Percentiles rank a stretch among this genome's conserved stretches.
These are phyloP conservation scores for Arabidopsis arenosa DNA, from an alignment of 345 rosid genomes.

Conservation along the genomic window DNA sequence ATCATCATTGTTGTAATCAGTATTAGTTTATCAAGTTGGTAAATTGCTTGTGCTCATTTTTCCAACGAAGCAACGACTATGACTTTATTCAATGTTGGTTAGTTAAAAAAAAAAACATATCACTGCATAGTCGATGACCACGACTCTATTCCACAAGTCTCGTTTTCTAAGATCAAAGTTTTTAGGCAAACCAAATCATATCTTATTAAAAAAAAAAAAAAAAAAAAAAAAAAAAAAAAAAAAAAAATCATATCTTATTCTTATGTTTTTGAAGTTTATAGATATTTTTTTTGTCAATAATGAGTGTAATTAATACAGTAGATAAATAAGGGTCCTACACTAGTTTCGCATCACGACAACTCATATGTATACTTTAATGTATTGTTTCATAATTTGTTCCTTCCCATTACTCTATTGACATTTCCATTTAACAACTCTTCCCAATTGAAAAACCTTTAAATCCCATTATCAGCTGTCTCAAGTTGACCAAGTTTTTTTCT, in stretches of 20 bases:
- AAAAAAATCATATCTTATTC: constrained; percentile 24
- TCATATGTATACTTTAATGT: constrained; percentile 36
- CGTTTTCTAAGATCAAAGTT: neutral
- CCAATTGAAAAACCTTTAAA: constrained; percentile 3
- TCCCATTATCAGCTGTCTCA: constrained; percentile 36
- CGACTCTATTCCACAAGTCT: constrained; percentile 23
- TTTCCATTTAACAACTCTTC: constrained; percentile 3
- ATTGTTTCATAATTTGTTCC: constrained; percentile 29
- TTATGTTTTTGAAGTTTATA: constrained; percentile 14
- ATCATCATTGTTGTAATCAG: neutral
- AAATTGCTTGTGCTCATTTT: constrained; percentile 17
- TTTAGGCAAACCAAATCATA: constrained; percentile 14
- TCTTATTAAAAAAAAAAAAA: too few relatives aligned
- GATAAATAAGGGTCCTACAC: constrained; percentile 25
- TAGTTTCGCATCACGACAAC: constrained; percentile 38
- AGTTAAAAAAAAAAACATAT: neutral
- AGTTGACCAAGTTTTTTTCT: constrained; percentile 40
- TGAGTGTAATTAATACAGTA: constrained; percentile 32
- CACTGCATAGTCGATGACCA: constrained; percentile 34
- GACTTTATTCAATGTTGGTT: constrained; percentile 15
- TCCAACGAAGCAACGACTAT: constrained; percentile 16
- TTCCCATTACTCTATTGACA: constrained; percentile 20
- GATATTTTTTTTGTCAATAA: constrained; percentile 14
- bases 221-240: too few relatives aligned
- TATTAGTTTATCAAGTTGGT: constrained; percentile 32